Base-by-base conservation (phyloP, 108 stramenopile species). In the Heterococcus sp. region DNA sequence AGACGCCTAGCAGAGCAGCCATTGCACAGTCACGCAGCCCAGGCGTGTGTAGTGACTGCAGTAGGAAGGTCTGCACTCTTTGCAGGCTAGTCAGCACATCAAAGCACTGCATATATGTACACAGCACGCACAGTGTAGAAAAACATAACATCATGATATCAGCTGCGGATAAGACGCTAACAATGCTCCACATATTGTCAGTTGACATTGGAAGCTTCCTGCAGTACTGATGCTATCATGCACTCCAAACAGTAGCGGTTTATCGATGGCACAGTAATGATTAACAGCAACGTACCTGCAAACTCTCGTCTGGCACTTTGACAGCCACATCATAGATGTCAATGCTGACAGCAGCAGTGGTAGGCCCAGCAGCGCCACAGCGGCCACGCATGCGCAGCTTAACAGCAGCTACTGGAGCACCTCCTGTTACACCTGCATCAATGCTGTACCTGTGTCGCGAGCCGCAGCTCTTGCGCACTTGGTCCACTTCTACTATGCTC, bases 21-120 rank as follows among this genome's bases (percentile, higher is more conserved):
- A 81, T 33, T 34, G 72, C 72, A 66, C 32, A 38, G 26, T 37
- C 72, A 11, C 35, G 70, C 0, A 81, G 72, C 21, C 37, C 69
- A 2, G 32, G n/a, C 37, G 65, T 29, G 29, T 46, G 31, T 34
- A 38, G 72, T 11, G 79, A 81, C 35, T 81, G 38, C 72, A 81
- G 72, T 39, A 81, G 65, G 63, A 81, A 81, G 0, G 63, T 14
- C 72, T 81, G 69, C 8, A 81, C 32, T 33, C 64, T 35, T 32
- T 39, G 79, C 3, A 81, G 72, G 14, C 64, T 71, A 29, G 36
- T 70, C 79, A 81, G 72, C 35, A 81, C 79, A 36, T 81, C 79
- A 32, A 71, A 72, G 72, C 37, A 30, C 79, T 81, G 46, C 39
- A 58, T 29, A 28, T 33, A 68, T 14, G 14, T 33, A 68, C 67